A percentile compares a stretch with the other conserved stretches of the same genome.
Evolutionary conservation across 108 stramenopile genomes (phyloP).

Genomic region (Nannochloropsis gaditana): DNA sequence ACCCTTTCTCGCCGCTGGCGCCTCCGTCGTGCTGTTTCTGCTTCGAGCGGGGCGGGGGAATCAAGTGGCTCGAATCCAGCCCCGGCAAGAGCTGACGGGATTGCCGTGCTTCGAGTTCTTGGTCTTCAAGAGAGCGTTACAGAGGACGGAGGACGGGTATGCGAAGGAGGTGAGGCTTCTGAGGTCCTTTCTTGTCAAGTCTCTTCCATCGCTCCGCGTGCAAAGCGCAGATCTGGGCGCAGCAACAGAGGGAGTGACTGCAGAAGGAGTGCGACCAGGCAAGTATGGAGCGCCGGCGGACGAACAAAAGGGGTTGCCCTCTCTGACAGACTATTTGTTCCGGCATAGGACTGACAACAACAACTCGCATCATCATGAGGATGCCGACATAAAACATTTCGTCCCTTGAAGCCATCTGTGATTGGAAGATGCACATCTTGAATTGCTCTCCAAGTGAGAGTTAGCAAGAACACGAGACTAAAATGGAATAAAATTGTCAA

Average conservation of each 20-base stretch:
- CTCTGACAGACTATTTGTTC: conserved; percentile 20
- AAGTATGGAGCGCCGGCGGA: neutral
- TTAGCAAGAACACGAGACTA: too few species aligned
- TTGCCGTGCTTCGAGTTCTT: neutral
- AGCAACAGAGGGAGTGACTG: neutral
- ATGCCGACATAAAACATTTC: neutral
- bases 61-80: neutral
- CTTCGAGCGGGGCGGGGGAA: neutral
- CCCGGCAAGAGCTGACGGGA: neutral
- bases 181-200: neutral
- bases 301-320: neutral
- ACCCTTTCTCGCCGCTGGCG: neutral
- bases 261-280: neutral
- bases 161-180: neutral
- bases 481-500: too few species aligned
- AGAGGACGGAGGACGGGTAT: conserved; percentile 6
- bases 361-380: too few species aligned
- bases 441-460: too few species aligned
- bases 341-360: too few species aligned
- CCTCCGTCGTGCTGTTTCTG: neutral
- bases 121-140: conserved; percentile 4
- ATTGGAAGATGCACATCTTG: too few species aligned
- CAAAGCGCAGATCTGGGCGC: neutral
- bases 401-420: neutral
- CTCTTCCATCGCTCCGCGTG: neutral